These are phyloP conservation scores for Pleurotus tuoliensis DNA, from an alignment of 768 basidiomycete species.

Conservation along the genomic window DNA sequence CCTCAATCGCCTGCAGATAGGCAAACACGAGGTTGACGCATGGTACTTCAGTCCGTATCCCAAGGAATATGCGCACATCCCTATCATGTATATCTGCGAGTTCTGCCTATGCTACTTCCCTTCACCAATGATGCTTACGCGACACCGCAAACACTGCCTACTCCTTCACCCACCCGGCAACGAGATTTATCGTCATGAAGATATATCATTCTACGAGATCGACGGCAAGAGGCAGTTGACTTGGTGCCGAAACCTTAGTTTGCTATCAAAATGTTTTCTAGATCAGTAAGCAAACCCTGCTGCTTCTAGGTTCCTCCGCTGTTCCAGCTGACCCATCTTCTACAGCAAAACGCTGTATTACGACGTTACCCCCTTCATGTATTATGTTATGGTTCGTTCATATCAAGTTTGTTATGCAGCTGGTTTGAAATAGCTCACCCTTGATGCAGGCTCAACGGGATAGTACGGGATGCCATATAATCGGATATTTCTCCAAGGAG, in stretches of 20 bases:
- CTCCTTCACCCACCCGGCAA: conserved; percentile 95
- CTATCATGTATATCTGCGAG: conserved; percentile 96
- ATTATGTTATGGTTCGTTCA: conserved; percentile 89
- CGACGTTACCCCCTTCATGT: conserved; percentile 99
- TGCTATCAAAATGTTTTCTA: conserved; percentile 96
- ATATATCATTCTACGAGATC: conserved; percentile 97
- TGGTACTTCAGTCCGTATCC: conserved; percentile 99
- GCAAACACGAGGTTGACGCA: conserved; percentile 95
- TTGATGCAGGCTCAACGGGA: conserved; percentile 70
- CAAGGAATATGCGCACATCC: conserved; percentile 94
- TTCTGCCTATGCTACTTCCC: conserved; percentile 95
- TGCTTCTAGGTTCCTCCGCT: conserved; percentile 9
- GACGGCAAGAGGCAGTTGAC: conserved; percentile 95
- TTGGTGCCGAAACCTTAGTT: conserved; percentile 95
- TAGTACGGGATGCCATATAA: conserved; percentile 85
- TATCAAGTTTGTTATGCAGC: conserved; percentile 12
- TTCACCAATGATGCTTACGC: conserved; percentile 83
- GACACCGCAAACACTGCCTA: conserved; percentile 89
- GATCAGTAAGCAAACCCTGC: conserved; percentile 71
- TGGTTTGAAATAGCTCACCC: conserved; percentile 6
- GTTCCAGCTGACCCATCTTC: conserved; percentile 17
- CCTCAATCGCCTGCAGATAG: conserved; percentile 93
- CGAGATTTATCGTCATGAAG: conserved; percentile 97
- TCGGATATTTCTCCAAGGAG: conserved; percentile 99
- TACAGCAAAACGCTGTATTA: conserved; percentile 95